Evolutionary conservation across 2,329 filamentous ascomycete species (phyloP).

Genomic region (Colletotrichum orchidophilum): DNA sequence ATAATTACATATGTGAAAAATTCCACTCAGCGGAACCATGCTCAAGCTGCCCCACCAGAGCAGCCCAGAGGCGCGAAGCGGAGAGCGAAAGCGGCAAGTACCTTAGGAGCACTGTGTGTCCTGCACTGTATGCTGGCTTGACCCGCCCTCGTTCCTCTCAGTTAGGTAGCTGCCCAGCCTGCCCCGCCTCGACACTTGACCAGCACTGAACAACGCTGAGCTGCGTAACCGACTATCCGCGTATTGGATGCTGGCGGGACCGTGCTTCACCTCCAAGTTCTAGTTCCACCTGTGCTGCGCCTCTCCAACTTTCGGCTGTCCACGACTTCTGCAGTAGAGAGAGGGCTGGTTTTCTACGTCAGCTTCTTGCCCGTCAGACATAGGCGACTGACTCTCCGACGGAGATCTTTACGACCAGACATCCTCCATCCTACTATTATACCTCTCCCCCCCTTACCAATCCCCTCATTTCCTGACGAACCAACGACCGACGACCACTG

Average conservation of each 20-base stretch:
- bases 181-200: constrained; percentile 32
- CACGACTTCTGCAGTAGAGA: constrained; percentile 27
- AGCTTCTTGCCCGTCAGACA: constrained; percentile 33
- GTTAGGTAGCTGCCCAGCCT: constrained; percentile 12
- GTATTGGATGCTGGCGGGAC: constrained; percentile 30
- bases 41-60: constrained; percentile 2
- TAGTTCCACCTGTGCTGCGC: constrained; percentile 34
- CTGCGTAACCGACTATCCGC: constrained; percentile 27
- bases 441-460: background rate
- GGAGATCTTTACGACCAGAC: constrained; percentile 22
- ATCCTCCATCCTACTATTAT: constrained; percentile 1
- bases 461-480: constrained; percentile 2
- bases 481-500: constrained; percentile 21
- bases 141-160: background rate
- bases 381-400: constrained; percentile 28
- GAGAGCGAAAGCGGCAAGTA: constrained; percentile 29
- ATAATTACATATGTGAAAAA: constrained; percentile 1
- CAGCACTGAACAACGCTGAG: constrained; percentile 14
- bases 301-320: constrained; percentile 28
- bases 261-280: constrained; percentile 34
- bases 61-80: background rate
- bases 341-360: constrained; percentile 34
- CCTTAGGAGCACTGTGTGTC: constrained; percentile 7
- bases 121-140: background rate
- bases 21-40: constrained; percentile 1